Evolutionary conservation across 805 yeast genomes (phyloP).

Genomic region (Myxozyma neotropica): DNA sequence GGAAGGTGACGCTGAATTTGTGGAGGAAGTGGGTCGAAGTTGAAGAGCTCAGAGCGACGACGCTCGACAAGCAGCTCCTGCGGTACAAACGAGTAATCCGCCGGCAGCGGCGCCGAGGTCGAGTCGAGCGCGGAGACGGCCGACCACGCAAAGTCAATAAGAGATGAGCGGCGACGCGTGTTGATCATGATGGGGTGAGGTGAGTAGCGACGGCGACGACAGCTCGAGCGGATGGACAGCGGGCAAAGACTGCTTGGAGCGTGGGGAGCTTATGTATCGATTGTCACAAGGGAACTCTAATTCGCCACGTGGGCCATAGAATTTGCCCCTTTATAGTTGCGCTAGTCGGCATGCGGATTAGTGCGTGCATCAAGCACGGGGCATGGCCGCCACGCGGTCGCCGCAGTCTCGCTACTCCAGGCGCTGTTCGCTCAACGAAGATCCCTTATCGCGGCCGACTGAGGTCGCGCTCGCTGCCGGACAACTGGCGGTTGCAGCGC

Average conservation of each 20-base stretch:
- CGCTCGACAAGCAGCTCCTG: constrained; percentile 13
- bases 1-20: not conserved
- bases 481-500: too few relatives aligned
- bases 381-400: constrained; percentile 18
- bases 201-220: not conserved
- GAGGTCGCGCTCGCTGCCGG: too few relatives aligned
- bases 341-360: not conserved
- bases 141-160: constrained; percentile 29
- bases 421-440: not conserved
- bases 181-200: not conserved
- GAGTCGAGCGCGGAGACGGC: constrained; percentile 10
- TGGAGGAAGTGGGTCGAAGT: constrained; percentile 2
- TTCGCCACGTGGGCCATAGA: constrained; percentile 7
- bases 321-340: not conserved
- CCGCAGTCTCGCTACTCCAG: constrained; percentile 11
- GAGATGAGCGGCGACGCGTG: constrained; percentile 18
- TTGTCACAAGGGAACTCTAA: not conserved
- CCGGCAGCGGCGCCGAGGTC: constrained; percentile 8
- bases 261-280: constrained; percentile 3
- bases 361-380: not conserved
- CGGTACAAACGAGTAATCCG: not conserved
- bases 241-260: not conserved
- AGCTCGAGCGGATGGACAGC: not conserved
- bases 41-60: constrained; percentile 12
- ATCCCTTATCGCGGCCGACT: not conserved